Evolutionary conservation across 257 asterid species (phyloP).

Genomic region (Solanum chiquidenum): DNA sequence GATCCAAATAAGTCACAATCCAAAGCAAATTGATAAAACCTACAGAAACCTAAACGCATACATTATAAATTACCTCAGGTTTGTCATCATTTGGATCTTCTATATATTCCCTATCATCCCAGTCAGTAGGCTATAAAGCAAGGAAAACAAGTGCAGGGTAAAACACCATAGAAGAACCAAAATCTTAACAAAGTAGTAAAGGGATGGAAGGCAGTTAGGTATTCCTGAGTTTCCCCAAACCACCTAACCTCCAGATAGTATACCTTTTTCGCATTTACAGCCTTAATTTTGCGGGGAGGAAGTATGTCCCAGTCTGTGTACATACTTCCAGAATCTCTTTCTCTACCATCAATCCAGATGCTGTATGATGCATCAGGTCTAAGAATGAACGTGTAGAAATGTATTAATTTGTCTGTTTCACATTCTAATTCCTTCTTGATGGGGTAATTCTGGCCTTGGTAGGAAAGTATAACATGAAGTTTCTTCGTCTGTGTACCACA

Average conservation of each 20-base stretch:
- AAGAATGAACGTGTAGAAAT: conserved; percentile 29
- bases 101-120: conserved; percentile 19
- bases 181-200: background rate
- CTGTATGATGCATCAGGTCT: conserved; percentile 30
- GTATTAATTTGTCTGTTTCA: conserved; percentile 32
- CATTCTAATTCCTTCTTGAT: conserved; percentile 22
- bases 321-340: conserved; percentile 17
- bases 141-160: background rate
- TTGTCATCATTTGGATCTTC: conserved; percentile 8
- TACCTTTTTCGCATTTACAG: conserved; percentile 15
- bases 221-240: background rate
- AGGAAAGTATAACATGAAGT: conserved; percentile 28
- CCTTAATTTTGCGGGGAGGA: conserved; percentile 15
- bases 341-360: conserved; percentile 10
- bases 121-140: conserved; percentile 14
- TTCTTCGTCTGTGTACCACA: conserved; percentile 62
- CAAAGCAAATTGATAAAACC: background rate
- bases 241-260: background rate
- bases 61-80: conserved; percentile 5
- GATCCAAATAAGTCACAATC: background rate
- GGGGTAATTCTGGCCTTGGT: conserved; percentile 30
- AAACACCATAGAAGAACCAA: background rate
- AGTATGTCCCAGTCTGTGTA: conserved; percentile 20
- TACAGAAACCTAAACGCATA: background rate
- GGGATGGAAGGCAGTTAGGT: background rate